Conservation (phyloP, 768 basidiomycete genomes). For the Asterophora lycoperdoides region DNA sequence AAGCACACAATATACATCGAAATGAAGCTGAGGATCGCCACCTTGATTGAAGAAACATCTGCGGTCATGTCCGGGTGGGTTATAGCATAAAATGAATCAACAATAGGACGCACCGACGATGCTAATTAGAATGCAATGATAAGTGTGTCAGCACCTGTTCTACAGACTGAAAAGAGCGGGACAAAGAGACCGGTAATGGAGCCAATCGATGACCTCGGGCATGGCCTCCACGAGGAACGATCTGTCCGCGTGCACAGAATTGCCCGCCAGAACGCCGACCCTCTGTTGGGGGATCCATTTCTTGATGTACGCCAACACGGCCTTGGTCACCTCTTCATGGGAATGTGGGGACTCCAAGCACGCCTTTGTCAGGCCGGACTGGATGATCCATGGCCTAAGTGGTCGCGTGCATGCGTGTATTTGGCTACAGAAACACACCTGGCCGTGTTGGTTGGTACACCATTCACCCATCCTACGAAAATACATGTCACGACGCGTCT, state of each 20-base stretch:
- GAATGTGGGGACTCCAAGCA: constrained; percentile 71
- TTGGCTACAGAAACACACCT: constrained; percentile 36
- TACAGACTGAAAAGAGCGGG: background rate
- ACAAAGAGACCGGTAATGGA: constrained; percentile 66
- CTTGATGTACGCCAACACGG: constrained; percentile 75
- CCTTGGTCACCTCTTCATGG: constrained; percentile 51
- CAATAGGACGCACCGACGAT: constrained; percentile 57
- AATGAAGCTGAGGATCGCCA: constrained; percentile 22
- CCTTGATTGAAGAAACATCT: constrained; percentile 88
- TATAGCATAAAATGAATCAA: background rate
- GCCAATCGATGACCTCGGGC: constrained; percentile 74
- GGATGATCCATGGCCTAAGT: background rate
- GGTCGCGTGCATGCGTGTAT: background rate
- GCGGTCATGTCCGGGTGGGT: background rate
- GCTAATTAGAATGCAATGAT: constrained; percentile 33
- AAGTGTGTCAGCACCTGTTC: constrained; percentile 1
- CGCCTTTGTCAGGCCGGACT: constrained; percentile 81
- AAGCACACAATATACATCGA: background rate
- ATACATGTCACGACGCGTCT: constrained; percentile 1
- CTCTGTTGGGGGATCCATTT: constrained; percentile 72
- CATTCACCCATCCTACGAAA: constrained; percentile 77
- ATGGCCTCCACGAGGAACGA: constrained; percentile 71
- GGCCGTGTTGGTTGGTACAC: constrained; percentile 80
- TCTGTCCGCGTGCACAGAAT: constrained; percentile 79
- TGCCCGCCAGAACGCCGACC: constrained; percentile 77